phyloP scores from a whole-genome alignment of 2,329 filamentous ascomycete species.

The Raffaelea ambrosiae region DNA sequence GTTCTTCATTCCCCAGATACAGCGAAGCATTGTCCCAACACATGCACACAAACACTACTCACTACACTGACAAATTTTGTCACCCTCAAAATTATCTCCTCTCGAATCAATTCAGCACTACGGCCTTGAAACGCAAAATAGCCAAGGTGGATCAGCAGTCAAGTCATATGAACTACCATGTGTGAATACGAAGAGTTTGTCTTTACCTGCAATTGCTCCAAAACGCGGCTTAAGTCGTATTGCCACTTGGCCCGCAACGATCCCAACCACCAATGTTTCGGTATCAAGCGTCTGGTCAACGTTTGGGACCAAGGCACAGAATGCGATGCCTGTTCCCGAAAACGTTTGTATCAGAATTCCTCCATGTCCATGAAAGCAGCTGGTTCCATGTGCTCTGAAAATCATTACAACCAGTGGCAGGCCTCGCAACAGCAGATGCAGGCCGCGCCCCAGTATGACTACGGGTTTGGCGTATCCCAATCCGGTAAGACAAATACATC shows the following conservation, averaged over 20 bases:
- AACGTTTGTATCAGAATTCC: neutral
- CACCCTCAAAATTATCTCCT: no score
- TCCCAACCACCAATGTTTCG: slow-evolving; percentile 58
- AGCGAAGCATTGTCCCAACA: no score
- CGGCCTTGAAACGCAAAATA: no score
- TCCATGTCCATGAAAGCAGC: neutral
- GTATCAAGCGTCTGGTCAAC: slow-evolving; percentile 56
- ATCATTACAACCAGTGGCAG: neutral
- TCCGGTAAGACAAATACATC: neutral
- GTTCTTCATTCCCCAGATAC: no score
- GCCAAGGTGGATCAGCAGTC: no score
- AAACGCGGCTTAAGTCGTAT: slow-evolving; percentile 53
- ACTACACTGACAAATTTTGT: no score
- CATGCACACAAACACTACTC: no score
- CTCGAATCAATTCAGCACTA: no score
- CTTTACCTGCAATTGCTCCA: slow-evolving; percentile 56
- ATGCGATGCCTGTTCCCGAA: slow-evolving; percentile 29
- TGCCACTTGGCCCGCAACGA: slow-evolving; percentile 72
- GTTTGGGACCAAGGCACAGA: slow-evolving; percentile 47
- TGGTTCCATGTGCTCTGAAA: neutral
- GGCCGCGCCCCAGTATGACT: neutral
- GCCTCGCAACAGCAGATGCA: neutral
- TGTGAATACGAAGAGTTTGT: slow-evolving; percentile 64
- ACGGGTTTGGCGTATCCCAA: no score
- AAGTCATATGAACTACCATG: no score